phyloP scores from a whole-genome alignment of 1,284 basidiomycete genomes.

The Melampsora larici-populina region DNA sequence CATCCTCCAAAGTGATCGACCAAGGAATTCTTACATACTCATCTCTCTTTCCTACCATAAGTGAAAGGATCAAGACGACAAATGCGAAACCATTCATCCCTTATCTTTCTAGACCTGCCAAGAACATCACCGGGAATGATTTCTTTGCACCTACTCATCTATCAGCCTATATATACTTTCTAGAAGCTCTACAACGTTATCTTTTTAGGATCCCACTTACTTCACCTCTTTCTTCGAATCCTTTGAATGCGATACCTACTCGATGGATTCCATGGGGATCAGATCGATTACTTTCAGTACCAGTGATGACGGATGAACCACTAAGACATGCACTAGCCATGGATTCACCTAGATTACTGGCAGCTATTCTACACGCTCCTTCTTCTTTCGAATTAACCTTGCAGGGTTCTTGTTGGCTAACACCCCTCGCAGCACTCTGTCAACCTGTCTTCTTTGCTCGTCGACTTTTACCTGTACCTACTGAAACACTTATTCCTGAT shows the following conservation, averaged over 20 bases:
- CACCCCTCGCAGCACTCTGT: constrained; percentile 14
- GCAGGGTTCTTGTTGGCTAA: constrained; percentile 19
- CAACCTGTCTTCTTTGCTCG: constrained; percentile 27
- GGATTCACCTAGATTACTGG: constrained; percentile 14
- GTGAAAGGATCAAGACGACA: constrained; percentile 5
- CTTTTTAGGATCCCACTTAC: constrained; percentile 15
- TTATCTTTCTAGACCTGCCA: constrained; percentile 35
- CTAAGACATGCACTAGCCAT: constrained; percentile 8
- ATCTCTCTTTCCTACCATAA: constrained; percentile 25
- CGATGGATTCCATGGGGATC: constrained; percentile 35
- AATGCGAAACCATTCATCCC: constrained; percentile 32
- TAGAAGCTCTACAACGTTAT: constrained; percentile 26
- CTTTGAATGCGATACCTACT: constrained; percentile 6
- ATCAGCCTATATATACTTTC: constrained; percentile 26
- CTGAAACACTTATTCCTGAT: constrained; percentile 4
- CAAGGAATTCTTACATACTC: constrained; percentile 31
- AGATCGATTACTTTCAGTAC: constrained; percentile 32
- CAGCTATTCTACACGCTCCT: constrained; percentile 13
- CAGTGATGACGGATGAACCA: background rate
- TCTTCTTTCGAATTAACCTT: constrained; percentile 7
- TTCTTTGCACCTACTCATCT: background rate
- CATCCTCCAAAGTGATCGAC: constrained; percentile 16
- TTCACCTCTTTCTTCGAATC: constrained; percentile 22
- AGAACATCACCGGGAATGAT: constrained; percentile 30
- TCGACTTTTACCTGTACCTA: constrained; percentile 17